Conservation (phyloP, 2,329 filamentous ascomycete species). For the Thelonectria blattea region DNA sequence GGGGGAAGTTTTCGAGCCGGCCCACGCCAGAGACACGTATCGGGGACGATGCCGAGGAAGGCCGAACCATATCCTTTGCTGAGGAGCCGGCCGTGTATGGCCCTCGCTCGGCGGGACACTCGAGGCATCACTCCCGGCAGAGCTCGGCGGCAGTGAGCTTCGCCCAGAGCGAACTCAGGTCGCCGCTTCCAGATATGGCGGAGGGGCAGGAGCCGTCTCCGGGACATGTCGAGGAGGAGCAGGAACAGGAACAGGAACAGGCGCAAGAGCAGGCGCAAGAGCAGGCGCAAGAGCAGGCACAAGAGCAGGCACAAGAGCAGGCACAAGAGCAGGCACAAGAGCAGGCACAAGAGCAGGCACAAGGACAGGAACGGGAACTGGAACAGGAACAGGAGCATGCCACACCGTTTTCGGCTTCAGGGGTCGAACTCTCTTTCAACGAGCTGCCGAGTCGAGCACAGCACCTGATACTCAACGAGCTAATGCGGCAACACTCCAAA, state of each 20-base stretch:
- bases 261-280: constrained; percentile 35
- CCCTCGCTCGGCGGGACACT: constrained; percentile 37
- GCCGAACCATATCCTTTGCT: constrained; percentile 69
- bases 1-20: constrained; percentile 66
- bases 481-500: constrained; percentile 72
- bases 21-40: constrained; percentile 67
- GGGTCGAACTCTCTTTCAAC: constrained; percentile 80
- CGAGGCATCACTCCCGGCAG: constrained; percentile 46
- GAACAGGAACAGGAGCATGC: constrained; percentile 36
- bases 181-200: constrained; percentile 53
- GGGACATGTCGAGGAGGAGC: constrained; percentile 31
- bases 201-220: constrained; percentile 45
- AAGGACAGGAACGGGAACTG: constrained; percentile 36
- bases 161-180: constrained; percentile 43
- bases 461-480: constrained; percentile 84
- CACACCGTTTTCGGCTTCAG: constrained; percentile 62
- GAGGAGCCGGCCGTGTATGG: constrained; percentile 41
- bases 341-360: constrained; percentile 36
- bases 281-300: constrained; percentile 14
- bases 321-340: constrained; percentile 25
- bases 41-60: constrained; percentile 58
- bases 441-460: constrained; percentile 84
- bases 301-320: too few relatives aligned
- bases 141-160: constrained; percentile 44
- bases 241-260: constrained; percentile 6